A percentile compares a stretch with the other conserved stretches of the same genome.
phyloP scores from a whole-genome alignment of 2,329 filamentous ascomycete genomes.

The Beauveria varroae region DNA sequence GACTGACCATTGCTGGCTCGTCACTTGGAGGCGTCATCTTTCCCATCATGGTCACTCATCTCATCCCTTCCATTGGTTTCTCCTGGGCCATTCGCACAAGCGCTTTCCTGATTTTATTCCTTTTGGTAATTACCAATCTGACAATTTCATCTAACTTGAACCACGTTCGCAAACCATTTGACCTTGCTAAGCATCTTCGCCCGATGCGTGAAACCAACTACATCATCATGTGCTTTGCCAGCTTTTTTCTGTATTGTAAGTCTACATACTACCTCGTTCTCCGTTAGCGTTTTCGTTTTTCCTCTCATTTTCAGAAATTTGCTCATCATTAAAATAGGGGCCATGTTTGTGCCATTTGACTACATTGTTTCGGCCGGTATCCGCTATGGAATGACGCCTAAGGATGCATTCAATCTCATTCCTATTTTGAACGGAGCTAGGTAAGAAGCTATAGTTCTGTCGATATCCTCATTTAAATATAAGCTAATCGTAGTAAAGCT shows the following conservation, averaged over 20 bases:
- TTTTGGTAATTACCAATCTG: conserved; percentile 23
- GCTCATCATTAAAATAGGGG: conserved; percentile 17
- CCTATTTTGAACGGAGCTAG: conserved; percentile 42
- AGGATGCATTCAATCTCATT: conserved; percentile 29
- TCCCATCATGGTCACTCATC: conserved; percentile 44
- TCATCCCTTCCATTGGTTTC: conserved; percentile 32
- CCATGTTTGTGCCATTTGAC: conserved; percentile 37
- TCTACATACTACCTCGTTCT: neutral
- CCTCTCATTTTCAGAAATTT: neutral
- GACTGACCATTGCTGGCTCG: conserved; percentile 26
- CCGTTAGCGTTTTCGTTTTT: neutral
- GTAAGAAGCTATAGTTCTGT: conserved; percentile 16
- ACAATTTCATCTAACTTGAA: conserved; percentile 27
- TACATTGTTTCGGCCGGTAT: conserved; percentile 33
- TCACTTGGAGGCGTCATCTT: conserved; percentile 42
- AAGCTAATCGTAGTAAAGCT: conserved; percentile 19
- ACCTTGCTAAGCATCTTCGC: conserved; percentile 29
- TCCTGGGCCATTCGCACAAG: conserved; percentile 30
- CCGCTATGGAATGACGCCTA: conserved; percentile 25
- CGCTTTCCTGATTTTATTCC: conserved; percentile 28
- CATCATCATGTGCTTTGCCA: conserved; percentile 28
- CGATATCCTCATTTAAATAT: neutral
- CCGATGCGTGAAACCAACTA: conserved; percentile 35
- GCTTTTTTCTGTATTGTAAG: conserved; percentile 39
- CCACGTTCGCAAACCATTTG: conserved; percentile 31